Percentiles rank a stretch among this genome's conserved stretches.
Evolutionary conservation across 305 asterid species (phyloP).

Genomic region (Solanum hybrid): DNA sequence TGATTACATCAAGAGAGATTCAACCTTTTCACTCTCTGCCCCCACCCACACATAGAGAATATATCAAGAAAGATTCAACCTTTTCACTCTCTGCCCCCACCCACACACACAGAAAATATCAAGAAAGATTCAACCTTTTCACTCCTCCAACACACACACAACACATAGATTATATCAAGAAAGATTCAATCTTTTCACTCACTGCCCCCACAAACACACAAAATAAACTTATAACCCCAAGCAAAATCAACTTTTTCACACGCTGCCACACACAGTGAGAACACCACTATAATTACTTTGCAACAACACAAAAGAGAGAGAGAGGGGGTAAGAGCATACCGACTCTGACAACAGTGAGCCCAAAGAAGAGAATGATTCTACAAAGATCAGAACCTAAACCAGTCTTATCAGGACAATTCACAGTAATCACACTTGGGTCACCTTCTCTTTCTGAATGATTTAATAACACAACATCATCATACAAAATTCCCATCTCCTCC

Average conservation of each 20-base stretch:
- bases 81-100: background rate
- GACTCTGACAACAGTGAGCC: slow-evolving; percentile 52
- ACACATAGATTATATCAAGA: background rate
- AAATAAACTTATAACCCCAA: background rate
- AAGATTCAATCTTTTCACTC: background rate
- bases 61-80: background rate
- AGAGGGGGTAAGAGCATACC: slow-evolving; percentile 27
- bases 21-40: background rate
- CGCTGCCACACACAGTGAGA: background rate
- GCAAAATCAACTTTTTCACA: background rate
- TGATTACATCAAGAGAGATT: background rate
- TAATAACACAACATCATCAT: slow-evolving; percentile 67
- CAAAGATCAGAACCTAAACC: slow-evolving; percentile 84
- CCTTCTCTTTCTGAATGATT: slow-evolving; percentile 55
- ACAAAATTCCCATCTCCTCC: slow-evolving; percentile 40
- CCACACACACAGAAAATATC: no score
- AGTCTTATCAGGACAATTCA: slow-evolving; percentile 86
- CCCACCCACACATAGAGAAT: background rate
- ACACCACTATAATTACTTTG: background rate
- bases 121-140: background rate
- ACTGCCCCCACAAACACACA: background rate
- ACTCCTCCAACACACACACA: background rate
- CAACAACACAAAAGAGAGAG: background rate
- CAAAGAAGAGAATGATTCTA: slow-evolving; percentile 73
- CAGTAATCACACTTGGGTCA: slow-evolving; percentile 75